Evolutionary conservation across 768 basidiomycete genomes (phyloP).

Genomic region (Amanita pseudoporphyria): DNA sequence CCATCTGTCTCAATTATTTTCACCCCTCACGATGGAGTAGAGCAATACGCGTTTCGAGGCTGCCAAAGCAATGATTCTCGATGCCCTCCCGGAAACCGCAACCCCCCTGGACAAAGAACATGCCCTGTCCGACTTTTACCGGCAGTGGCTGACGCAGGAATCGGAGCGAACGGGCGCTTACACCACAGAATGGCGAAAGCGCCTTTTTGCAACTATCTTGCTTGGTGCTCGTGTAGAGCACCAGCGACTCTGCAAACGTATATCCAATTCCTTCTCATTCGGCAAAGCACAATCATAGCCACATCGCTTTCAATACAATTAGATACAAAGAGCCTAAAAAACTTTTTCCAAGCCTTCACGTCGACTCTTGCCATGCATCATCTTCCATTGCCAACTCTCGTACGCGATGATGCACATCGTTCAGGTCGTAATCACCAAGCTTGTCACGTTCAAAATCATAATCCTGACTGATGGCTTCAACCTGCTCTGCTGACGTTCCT

Average conservation of each 20-base stretch:
- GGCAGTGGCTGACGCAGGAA: conserved; percentile 68
- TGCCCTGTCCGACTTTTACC: conserved; percentile 68
- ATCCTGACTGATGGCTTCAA: conserved; percentile 49
- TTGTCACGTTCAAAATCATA: conserved; percentile 51
- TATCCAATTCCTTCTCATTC: conserved; percentile 18
- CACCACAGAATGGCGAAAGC: conserved; percentile 55
- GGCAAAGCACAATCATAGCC: conserved; percentile 13
- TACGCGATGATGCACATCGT: conserved; percentile 53
- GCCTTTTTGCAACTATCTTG: conserved; percentile 45
- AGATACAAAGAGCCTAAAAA: too few species aligned
- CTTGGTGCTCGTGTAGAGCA: conserved; percentile 51
- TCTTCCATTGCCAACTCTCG: conserved; percentile 52
- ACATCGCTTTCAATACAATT: conserved; percentile 5
- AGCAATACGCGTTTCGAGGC: conserved; percentile 75
- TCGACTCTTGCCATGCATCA: conserved; percentile 23
- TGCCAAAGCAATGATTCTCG: conserved; percentile 50
- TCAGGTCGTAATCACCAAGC: conserved; percentile 48
- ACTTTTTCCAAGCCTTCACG: background rate
- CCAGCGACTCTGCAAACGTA: conserved; percentile 28
- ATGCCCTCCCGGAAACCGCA: conserved; percentile 41
- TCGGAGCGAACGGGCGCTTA: conserved; percentile 45
- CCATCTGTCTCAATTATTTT: background rate
- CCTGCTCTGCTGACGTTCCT: conserved; percentile 57
- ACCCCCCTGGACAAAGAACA: conserved; percentile 48
- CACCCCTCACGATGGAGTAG: conserved; percentile 26